Conservation (phyloP, 169 alveolate genomes). For the Eimeria sp. region DNA sequence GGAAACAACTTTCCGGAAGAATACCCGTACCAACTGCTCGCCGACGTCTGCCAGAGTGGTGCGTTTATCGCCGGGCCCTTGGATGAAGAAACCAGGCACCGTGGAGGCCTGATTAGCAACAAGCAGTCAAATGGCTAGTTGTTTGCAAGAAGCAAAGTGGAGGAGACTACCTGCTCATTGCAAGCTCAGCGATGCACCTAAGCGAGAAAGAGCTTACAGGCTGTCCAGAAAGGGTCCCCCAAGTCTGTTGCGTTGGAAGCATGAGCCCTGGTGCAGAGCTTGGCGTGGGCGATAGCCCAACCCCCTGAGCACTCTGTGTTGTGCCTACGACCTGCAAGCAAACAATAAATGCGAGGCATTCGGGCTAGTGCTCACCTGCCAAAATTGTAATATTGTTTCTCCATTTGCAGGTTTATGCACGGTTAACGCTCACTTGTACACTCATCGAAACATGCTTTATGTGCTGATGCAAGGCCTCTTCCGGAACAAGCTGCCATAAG, state of each 20-base stretch:
- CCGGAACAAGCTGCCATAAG: constrained; percentile 38
- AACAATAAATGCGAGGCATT: not conserved
- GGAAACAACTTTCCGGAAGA: constrained; percentile 21
- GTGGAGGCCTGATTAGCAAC: constrained; percentile 16
- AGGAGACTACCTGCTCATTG: not conserved
- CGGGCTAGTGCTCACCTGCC: not conserved
- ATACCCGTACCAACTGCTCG: not conserved
- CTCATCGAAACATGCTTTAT: constrained; percentile 45
- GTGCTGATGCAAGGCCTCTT: constrained; percentile 39
- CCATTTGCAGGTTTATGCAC: not conserved
- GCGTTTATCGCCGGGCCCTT: not conserved
- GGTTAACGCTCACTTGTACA: constrained; percentile 18
- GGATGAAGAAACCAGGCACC: constrained; percentile 24
- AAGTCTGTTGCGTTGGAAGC: constrained; percentile 36
- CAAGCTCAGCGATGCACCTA: not conserved
- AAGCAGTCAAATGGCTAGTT: not conserved
- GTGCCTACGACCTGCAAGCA: not conserved
- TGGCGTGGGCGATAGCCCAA: not conserved
- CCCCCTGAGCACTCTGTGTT: not conserved
- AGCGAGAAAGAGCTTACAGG: constrained; percentile 18
- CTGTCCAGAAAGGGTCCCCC: constrained; percentile 38
- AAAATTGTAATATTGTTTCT: not conserved
- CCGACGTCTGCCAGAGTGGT: not conserved
- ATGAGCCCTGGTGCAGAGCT: not conserved
- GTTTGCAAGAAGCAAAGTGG: not conserved